Percentiles rank a stretch among this genome's conserved stretches.
phyloP scores from a whole-genome alignment of 371 early-diverging fungal species.

The Choanephora cucurbitarum region DNA sequence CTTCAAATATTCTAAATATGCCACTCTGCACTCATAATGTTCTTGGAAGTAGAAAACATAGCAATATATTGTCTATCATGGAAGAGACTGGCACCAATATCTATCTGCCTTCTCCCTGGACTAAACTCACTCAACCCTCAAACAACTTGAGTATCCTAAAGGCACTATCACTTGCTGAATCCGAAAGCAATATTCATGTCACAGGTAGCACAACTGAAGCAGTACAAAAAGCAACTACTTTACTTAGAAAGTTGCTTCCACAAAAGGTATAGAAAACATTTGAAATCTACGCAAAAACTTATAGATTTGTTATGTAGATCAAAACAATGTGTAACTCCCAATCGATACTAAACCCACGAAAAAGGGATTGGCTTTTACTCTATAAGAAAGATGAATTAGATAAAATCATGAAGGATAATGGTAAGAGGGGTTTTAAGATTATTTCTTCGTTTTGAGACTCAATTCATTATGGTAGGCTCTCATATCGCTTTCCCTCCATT shows the following conservation, averaged over 20 bases:
- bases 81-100: constrained; percentile 63
- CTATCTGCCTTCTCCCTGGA: constrained; percentile 56
- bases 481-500: constrained; percentile 21
- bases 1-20: constrained; percentile 7
- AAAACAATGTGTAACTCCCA: constrained; percentile 29
- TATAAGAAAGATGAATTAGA: constrained; percentile 25
- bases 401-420: constrained; percentile 30
- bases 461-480: constrained; percentile 1
- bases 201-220: constrained; percentile 20
- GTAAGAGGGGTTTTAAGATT: too few species aligned
- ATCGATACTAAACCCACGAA: constrained; percentile 28
- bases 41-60: constrained; percentile 18
- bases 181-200: constrained; percentile 19
- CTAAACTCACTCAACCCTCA: constrained; percentile 12
- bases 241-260: constrained; percentile 19
- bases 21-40: constrained; percentile 17
- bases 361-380: constrained; percentile 27
- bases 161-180: constrained; percentile 5
- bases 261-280: constrained; percentile 19
- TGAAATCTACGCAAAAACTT: neutral
- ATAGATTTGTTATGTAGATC: constrained; percentile 15
- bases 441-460: too few species aligned
- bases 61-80: constrained; percentile 60
- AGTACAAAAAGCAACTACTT: constrained; percentile 17
- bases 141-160: neutral